Evolutionary conservation across 371 early-diverging fungal species (phyloP).

Genomic region (Mycotypha africana): DNA sequence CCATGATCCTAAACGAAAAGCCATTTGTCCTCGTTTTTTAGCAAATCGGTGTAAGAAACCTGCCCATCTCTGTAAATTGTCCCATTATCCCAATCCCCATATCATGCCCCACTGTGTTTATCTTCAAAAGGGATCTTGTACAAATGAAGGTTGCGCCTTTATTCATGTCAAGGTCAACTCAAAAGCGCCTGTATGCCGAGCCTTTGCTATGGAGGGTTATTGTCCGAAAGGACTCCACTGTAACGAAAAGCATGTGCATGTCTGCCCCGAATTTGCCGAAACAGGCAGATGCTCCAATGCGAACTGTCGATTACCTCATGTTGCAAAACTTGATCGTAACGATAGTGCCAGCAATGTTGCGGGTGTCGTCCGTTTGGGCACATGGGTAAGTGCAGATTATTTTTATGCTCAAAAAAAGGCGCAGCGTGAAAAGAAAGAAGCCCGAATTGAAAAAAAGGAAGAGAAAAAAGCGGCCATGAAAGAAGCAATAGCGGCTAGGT

Average conservation of each 20-base stretch:
- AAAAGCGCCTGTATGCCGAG: slow-evolving; percentile 49
- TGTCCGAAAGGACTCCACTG: no score
- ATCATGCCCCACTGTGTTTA: slow-evolving; percentile 51
- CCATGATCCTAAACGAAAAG: slow-evolving; percentile 46
- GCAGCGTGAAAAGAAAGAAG: no score
- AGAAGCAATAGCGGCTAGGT: slow-evolving; percentile 2
- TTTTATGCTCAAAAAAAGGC: slow-evolving; percentile 23
- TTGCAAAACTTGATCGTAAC: slow-evolving; percentile 29
- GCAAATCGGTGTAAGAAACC: slow-evolving; percentile 35
- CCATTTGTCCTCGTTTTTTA: slow-evolving; percentile 52
- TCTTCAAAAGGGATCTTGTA: slow-evolving; percentile 49
- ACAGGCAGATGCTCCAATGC: slow-evolving; percentile 49
- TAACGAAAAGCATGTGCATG: slow-evolving; percentile 51
- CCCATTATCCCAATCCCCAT: slow-evolving; percentile 44
- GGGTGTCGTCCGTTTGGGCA: slow-evolving; percentile 25
- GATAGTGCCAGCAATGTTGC: slow-evolving; percentile 8
- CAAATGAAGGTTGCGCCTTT: slow-evolving; percentile 40
- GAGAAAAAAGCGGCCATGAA: slow-evolving; percentile 12
- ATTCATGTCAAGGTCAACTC: slow-evolving; percentile 47
- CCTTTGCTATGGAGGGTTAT: slow-evolving; percentile 55
- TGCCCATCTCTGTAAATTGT: slow-evolving; percentile 31
- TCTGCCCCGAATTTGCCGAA: slow-evolving; percentile 56
- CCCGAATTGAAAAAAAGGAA: no score
- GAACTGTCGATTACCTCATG: slow-evolving; percentile 55
- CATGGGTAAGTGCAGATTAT: slow-evolving; percentile 32